Conservation (phyloP, 148 eudicot species). For the Heliamphora exappendiculata region DNA sequence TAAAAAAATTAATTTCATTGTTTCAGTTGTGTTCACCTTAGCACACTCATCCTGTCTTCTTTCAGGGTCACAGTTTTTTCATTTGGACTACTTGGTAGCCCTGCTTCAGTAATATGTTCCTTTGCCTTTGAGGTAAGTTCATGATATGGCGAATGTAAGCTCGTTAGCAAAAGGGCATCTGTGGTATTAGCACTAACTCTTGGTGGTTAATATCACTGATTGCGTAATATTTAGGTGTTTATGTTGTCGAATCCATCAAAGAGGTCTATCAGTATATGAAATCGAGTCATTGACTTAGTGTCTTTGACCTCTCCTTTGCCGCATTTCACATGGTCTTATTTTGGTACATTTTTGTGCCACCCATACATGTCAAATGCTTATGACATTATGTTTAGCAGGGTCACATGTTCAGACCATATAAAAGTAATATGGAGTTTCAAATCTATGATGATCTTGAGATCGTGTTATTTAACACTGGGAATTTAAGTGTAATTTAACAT, state of each 20-base stretch:
- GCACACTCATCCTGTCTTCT: slow-evolving; percentile 3
- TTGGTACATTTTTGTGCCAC: not conserved
- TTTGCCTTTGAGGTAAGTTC: slow-evolving; percentile 40
- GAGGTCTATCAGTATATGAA: not conserved
- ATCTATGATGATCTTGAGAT: not conserved
- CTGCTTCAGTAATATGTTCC: slow-evolving; percentile 38
- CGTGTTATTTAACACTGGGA: not conserved
- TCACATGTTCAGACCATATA: not conserved
- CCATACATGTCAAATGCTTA: not conserved
- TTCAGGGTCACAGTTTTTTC: slow-evolving; percentile 49
- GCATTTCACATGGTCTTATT: not conserved
- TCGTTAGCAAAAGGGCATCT: not conserved
- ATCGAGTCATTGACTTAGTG: not conserved
- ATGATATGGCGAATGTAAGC: not conserved
- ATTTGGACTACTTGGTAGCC: slow-evolving; percentile 39
- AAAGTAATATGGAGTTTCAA: not conserved
- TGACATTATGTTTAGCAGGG: not conserved
- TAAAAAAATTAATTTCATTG: not conserved
- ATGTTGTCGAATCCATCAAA: not conserved
- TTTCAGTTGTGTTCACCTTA: not conserved
- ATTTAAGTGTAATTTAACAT: no score
- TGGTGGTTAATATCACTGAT: not conserved
- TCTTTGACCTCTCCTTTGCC: slow-evolving; percentile 3
- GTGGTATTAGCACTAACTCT: not conserved
- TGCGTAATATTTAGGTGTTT: not conserved